A percentile compares a stretch with the other conserved stretches of the same genome.
phyloP scores from a whole-genome alignment of 176 grass and related monocot genomes.

The Themeda triandra region DNA sequence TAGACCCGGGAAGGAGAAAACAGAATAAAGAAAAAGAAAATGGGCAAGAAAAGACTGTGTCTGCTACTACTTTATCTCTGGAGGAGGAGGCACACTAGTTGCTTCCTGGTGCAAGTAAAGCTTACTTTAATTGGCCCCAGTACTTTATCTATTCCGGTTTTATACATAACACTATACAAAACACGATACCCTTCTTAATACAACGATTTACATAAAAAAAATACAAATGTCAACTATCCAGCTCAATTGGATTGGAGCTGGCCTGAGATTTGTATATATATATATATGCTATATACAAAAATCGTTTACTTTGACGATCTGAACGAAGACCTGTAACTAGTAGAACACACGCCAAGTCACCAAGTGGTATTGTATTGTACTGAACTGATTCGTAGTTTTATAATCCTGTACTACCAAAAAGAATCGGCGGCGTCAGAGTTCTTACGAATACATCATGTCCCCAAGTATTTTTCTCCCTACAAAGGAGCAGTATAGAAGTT shows the following conservation, averaged over 20 bases:
- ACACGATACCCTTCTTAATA: background rate
- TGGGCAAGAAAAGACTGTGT: constrained; percentile 1
- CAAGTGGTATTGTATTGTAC: background rate
- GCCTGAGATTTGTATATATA: background rate
- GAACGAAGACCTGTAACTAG: background rate
- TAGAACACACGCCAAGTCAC: background rate
- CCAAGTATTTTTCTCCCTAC: background rate
- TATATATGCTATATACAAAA: background rate
- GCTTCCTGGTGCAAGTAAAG: constrained; percentile 20
- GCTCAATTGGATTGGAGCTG: background rate
- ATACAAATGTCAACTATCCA: constrained; percentile 27
- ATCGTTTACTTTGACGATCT: constrained; percentile 10
- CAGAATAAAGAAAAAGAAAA: background rate
- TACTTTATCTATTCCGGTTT: background rate
- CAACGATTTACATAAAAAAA: constrained; percentile 4
- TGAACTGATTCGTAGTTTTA: background rate
- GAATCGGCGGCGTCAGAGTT: background rate
- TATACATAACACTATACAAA: background rate
- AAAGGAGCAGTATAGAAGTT: background rate
- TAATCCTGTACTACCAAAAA: background rate
- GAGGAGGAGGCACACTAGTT: background rate
- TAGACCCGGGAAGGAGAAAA: background rate
- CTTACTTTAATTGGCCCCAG: background rate
- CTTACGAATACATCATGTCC: background rate
- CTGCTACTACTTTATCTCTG: background rate